Percentiles rank a stretch among this genome's conserved stretches.
These are phyloP conservation scores for Chlorella sp. DNA, from an alignment of 139 green algal species.

Conservation along the genomic window DNA sequence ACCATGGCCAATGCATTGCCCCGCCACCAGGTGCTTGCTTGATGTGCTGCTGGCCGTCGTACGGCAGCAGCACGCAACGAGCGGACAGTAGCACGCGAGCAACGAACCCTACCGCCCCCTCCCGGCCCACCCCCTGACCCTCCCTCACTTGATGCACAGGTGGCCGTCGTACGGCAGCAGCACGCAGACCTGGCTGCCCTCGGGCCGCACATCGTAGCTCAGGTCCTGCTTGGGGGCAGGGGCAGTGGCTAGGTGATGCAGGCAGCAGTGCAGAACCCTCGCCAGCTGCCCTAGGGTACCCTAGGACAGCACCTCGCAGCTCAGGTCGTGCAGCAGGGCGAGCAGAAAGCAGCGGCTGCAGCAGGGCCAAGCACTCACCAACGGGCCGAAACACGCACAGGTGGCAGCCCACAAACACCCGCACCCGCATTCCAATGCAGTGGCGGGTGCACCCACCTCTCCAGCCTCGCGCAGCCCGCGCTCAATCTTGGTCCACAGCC, in stretches of 20 bases:
- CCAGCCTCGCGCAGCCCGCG: not conserved
- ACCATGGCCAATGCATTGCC: too few relatives aligned
- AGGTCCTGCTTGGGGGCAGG: not conserved
- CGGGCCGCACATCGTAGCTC: not conserved
- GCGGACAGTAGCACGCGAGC: too few relatives aligned
- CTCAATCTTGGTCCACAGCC: slow-evolving; percentile 4
- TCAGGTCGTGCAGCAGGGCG: not conserved
- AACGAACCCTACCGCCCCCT: too few relatives aligned
- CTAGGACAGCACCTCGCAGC: not conserved
- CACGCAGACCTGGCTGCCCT: not conserved
- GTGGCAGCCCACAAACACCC: too few relatives aligned
- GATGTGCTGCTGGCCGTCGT: not conserved
- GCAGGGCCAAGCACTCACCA: too few relatives aligned
- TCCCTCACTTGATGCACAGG: not conserved
- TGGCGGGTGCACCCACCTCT: not conserved
- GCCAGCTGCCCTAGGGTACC: too few relatives aligned
- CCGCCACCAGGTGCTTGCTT: not conserved
- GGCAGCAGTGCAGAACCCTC: too few relatives aligned
- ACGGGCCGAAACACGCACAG: too few relatives aligned
- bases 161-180: slow-evolving; percentile 11
- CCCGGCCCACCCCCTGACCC: not conserved
- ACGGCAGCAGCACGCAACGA: slow-evolving; percentile 4
- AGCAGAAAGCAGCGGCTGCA: too few relatives aligned
- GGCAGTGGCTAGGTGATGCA: not conserved
- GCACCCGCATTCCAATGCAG: too few relatives aligned